Percentiles rank a stretch among this genome's conserved stretches.
Evolutionary conservation across 768 basidiomycete species (phyloP).

Genomic region (Suillus sp.): DNA sequence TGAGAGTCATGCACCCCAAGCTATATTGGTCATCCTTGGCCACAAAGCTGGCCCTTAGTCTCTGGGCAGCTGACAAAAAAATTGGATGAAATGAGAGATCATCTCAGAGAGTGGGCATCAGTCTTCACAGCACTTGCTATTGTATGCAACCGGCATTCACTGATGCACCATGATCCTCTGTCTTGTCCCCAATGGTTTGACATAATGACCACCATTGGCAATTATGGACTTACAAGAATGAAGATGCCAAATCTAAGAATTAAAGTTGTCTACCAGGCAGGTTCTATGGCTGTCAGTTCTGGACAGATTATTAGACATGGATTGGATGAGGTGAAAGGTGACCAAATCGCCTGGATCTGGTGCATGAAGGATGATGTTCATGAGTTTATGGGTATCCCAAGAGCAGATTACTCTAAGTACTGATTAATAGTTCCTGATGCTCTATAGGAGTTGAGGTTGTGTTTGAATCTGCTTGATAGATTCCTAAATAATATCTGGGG

Average conservation of each 20-base stretch:
- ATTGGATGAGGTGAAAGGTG: neutral
- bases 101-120: neutral
- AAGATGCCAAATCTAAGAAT: neutral
- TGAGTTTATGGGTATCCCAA: neutral
- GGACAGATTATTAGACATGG: neutral
- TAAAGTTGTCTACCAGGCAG: neutral
- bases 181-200: neutral
- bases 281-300: neutral
- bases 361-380: neutral
- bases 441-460: neutral
- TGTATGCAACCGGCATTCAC: neutral
- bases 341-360: neutral
- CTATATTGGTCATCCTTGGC: constrained; percentile 2
- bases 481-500: too few relatives aligned
- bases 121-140: neutral
- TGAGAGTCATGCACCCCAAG: neutral
- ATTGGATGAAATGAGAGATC: neutral
- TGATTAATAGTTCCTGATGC: neutral
- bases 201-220: neutral
- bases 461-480: neutral
- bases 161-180: neutral
- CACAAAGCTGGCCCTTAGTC: neutral
- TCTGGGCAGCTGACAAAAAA: neutral
- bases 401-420: neutral
- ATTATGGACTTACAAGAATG: neutral